Evolutionary conservation across 371 early-diverging fungal species (phyloP), one percentile per base, ranked within the genome.

Genomic region (Paraphysoderma sedebokerense): DNA sequence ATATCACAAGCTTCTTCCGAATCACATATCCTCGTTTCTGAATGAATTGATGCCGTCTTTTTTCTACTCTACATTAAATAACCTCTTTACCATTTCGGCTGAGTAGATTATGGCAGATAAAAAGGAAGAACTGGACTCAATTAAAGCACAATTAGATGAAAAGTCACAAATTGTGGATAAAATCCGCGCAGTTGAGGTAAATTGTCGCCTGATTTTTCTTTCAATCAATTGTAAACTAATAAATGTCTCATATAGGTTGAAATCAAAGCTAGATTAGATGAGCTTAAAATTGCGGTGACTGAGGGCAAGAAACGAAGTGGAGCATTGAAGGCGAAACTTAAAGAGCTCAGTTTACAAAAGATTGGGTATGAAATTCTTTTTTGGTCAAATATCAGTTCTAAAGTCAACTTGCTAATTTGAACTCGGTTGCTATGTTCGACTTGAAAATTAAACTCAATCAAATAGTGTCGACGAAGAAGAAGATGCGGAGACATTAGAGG

Each of bases 141-240:
- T 77, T 40, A 85, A 80, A 50, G 67, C 65, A 24, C 66, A 73
- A 24, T 60, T 84, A 32, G 82, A 88, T 42, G 69, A 64, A 22
- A 79, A 73, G 52, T 54, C 65, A 4, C 74, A 68, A 33, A 61
- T 60, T 20, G 70, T 82, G 20, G 79, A 79, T 54, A 65, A 72
- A 54, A 62, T 85, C 44, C 76, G 82, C 24, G 68, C 76, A 31
- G 56, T 65, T 12, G 72, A 80, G 53, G 73, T 74, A 51, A 33
- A 41, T 26, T 17, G 8, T n/a, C n/a, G n/a, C n/a, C n/a, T n/a
- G n/a, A n/a, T n/a, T n/a, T n/a, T n/a, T n/a, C n/a, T n/a, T n/a
- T n/a, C n/a, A n/a, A n/a, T n/a, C n/a, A n/a, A n/a, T n/a, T n/a
- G n/a, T n/a, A n/a, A 26, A 42, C 4, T 13, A 17, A 35, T 27